Evolutionary conservation across 2,329 filamentous ascomycete species (phyloP), one percentile per base, ranked within the genome.

Genomic region (Raffaelea deltoideospora): DNA sequence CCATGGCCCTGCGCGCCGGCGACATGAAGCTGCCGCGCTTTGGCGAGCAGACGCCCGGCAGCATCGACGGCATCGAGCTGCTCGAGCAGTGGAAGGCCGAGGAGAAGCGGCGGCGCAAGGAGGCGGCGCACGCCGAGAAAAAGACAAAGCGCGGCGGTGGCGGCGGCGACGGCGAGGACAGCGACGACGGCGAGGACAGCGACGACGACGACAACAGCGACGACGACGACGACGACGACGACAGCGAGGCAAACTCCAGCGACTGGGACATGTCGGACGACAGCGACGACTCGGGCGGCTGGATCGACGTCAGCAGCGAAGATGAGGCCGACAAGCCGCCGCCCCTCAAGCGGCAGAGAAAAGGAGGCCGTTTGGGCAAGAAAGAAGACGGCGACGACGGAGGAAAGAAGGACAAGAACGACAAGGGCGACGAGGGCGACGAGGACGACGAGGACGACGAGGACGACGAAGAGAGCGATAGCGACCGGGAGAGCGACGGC

Each of bases 71-170:
- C 15, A 67, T 98, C 9, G 88, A 96, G 45, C 65, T 98, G 17
- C 67, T 98, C 10, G 87, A 85, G 53, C 75, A 85, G 56, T 96
- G 83, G 80, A 96, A 96, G 58, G 81, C 86, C 42, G 85, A 95
- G 47, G 84, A 96, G 56, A 76, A 73, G 51, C 73, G 76, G 55
- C 72, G 76, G 53, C n/a, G n/a, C n/a, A n/a, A n/a, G n/a, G n/a
- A n/a, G n/a, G n/a, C n/a, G n/a, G n/a, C n/a, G n/a, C n/a, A n/a
- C n/a, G n/a, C n/a, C n/a, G n/a, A n/a, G n/a, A n/a, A n/a, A n/a
- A n/a, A n/a, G n/a, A n/a, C n/a, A n/a, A 87, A 76, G 57, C 69
- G 74, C 33, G 67, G 69, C 18, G 23, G 13, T 23, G 17, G 21
- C 27, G 49, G 81, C 78, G 17, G 60, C 3, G 63, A 73, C 0